Base-by-base conservation (phyloP, 352 stramenopile genomes). In the Peronosclerospora sorghi region DNA sequence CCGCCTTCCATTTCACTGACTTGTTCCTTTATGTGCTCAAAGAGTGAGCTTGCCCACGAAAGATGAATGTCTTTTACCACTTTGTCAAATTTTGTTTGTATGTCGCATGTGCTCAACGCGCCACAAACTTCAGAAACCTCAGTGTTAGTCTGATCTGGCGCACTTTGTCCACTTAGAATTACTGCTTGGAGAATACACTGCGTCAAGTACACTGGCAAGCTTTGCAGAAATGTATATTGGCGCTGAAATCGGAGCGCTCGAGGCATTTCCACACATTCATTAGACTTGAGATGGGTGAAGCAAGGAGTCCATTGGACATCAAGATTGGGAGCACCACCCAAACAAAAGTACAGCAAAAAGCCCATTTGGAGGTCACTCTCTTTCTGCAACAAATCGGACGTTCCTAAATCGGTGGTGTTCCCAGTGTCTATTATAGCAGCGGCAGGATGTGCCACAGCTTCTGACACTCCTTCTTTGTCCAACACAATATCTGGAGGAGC, bases 271-370 rank as follows among this genome's bases (percentile, higher is more conserved):
- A 79, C 58, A 13, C 56, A 69, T n/a, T 82, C 69, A 7, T 63
- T 49, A 3, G 34, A 19, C 7, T 49, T 54, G 15, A 82, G 39
- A 8, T 56, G 30, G 1, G 53, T 78, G 52, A n/a, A n/a, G n/a
- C n/a, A n/a, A n/a, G n/a, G n/a, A n/a, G n/a, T n/a, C n/a, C n/a
- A n/a, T n/a, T n/a, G n/a, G n/a, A n/a, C n/a, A n/a, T n/a, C n/a
- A n/a, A n/a, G n/a, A n/a, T n/a, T n/a, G n/a, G n/a, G n/a, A n/a
- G n/a, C n/a, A n/a, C n/a, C n/a, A n/a, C n/a, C n/a, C n/a, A n/a
- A n/a, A n/a, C n/a, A n/a, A n/a, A 79, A 64, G 35, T 82, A 80
- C 36, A 85, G 55, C 39, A 74, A 54, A 32, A 63, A 45, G 7
- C 68, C 73, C 21, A 54, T 62, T 42, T 62, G 69, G 15, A 84